Evolutionary conservation across 331 rosid species (phyloP), one percentile per base, ranked within the genome.

Genomic region (Telfairia occidentalis): DNA sequence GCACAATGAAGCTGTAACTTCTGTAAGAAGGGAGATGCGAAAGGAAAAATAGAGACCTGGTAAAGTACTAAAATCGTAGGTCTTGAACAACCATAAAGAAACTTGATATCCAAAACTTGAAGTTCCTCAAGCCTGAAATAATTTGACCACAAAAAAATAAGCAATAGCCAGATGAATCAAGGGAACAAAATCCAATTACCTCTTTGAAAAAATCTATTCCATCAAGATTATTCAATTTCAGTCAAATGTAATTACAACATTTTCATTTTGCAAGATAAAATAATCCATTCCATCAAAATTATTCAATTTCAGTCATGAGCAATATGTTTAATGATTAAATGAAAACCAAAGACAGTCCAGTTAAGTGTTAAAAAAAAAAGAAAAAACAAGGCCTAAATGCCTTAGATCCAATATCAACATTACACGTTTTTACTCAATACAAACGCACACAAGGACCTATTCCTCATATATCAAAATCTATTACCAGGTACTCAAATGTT

Each of bases 81-180:
- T 77, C 90, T 95, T 59, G 93, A 84, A 86, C 97, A 95, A 66
- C 99, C 99, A 84, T 81, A 95, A 5, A 95, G 96, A 81, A 95
- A 95, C 82, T 95, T 87, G 82, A 92, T 95, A 80, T 95, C 99
- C 88, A 95, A 85, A 77, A 95, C 99, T 83, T 92, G 99, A 75
- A 92, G 99, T 83, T 95, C 99, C 85, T 95, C 99, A 18, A 95
- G 99, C 93, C 99, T 95, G 92, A 84, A 88, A 86, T 79, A 57
- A 79, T 59, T 57, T 13, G 52, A n/a, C 75, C 77, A 73, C 60
- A 34, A 40, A 65, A 53, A 43, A 70, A 52, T 53, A 46, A 37
- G 45, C 55, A 21, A 15, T 21, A 34, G 43, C 45, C 76, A 49
- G 42, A 71, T 49, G 45, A 64, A 28, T 71, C 60, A 30, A 70